Evolutionary conservation across 2,329 filamentous ascomycete species (phyloP).

Genomic region (Fonsecaea nubica): DNA sequence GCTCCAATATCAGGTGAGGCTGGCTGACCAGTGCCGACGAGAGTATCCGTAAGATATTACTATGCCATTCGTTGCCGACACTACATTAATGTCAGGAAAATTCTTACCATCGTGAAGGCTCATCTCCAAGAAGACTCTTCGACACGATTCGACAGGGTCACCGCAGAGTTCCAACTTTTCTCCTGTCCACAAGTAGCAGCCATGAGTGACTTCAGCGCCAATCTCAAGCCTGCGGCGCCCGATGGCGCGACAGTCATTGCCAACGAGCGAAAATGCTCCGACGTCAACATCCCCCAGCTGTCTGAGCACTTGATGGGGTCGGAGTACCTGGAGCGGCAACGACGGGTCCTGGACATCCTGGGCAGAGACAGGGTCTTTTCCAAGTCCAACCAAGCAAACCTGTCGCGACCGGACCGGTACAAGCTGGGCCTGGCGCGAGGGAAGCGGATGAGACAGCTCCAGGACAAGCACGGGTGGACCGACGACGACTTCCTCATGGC

Average conservation of each 20-base stretch:
- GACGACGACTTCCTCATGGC: conserved; percentile 57
- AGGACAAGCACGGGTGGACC: conserved; percentile 54
- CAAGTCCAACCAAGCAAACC: conserved; percentile 57
- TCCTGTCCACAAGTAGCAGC: not conserved
- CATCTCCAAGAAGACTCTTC: not conserved
- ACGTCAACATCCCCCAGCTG: conserved; percentile 52
- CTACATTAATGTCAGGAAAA: not conserved
- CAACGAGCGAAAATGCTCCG: conserved; percentile 53
- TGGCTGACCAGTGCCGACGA: not conserved
- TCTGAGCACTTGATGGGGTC: conserved; percentile 54
- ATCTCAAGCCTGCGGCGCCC: conserved; percentile 54
- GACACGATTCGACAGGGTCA: not conserved
- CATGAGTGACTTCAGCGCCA: conserved; percentile 54
- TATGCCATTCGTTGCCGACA: not conserved
- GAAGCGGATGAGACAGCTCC: conserved; percentile 56
- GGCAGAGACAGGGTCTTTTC: conserved; percentile 55
- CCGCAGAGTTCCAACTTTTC: not conserved
- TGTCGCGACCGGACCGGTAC: conserved; percentile 59
- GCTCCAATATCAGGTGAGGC: not conserved
- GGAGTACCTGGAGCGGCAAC: conserved; percentile 54
- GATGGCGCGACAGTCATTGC: conserved; percentile 53
- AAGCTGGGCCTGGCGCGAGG: conserved; percentile 59
- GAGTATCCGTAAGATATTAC: not conserved
- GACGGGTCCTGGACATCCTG: conserved; percentile 54
- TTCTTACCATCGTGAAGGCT: not conserved